A percentile compares a stretch with the other conserved stretches of the same genome.
Conservation (phyloP, 1,139 yeast genomes). For the Trichomonascaceae sp. region DNA sequence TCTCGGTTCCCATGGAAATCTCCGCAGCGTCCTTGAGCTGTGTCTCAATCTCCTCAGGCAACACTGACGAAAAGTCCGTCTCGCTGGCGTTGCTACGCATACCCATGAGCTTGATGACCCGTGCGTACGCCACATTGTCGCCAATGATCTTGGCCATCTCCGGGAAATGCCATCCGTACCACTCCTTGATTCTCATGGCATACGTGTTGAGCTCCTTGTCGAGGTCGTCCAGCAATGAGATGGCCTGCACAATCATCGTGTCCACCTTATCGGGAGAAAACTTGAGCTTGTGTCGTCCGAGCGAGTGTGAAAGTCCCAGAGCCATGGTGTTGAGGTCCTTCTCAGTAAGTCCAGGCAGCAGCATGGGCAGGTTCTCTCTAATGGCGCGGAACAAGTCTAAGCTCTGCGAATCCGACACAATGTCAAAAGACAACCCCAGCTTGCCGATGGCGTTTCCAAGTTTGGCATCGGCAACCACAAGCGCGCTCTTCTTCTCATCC, state of each 20-base stretch:
- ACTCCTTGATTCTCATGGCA: conserved; percentile 94
- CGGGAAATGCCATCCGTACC: conserved; percentile 99
- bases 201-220: conserved; percentile 96
- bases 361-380: conserved; percentile 84
- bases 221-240: conserved; percentile 88
- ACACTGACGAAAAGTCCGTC: conserved; percentile 77
- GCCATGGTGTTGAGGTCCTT: conserved; percentile 86
- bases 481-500: conserved; percentile 78
- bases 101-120: conserved; percentile 83
- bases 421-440: conserved; percentile 74
- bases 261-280: conserved; percentile 97
- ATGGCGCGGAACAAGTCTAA: conserved; percentile 91
- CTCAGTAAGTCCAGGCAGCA: conserved; percentile 86
- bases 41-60: conserved; percentile 63
- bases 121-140: conserved; percentile 76
- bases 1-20: conserved; percentile 97
- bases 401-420: conserved; percentile 89
- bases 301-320: conserved; percentile 82
- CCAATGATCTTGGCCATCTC: conserved; percentile 94
- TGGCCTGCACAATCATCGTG: conserved; percentile 97
- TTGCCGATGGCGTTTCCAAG: conserved; percentile 94
- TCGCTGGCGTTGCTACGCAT: conserved; percentile 80
- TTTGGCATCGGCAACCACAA: conserved; percentile 89
- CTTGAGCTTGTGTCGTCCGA: conserved; percentile 95
- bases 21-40: conserved; percentile 75